Base-by-base conservation (phyloP, 495 filamentous ascomycete genomes). In the Annulohypoxylon stygium region DNA sequence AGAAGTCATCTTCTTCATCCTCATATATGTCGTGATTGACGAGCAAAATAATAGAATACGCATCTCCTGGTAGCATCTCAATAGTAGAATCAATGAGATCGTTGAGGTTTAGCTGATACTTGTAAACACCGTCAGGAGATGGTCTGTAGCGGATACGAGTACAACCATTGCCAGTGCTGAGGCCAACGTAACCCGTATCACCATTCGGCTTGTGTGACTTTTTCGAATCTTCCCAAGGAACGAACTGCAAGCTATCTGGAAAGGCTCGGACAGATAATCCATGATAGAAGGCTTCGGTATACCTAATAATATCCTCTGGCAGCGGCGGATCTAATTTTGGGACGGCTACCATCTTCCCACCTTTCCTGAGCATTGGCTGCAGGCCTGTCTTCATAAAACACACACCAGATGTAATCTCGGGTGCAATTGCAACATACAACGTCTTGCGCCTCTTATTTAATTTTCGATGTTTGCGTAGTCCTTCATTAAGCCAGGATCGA, bases 21-120 rank as follows among this genome's bases (percentile, higher is more conserved):
- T 92, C 89, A 76, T 88, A 92, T 43, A 92, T 75, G 74, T 93
- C 91, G 18, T 90, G 87, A 16, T 89, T 73, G 0, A 88, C 78
- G 4, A 92, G 71, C 58, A 93, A 65, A 5, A 90, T 65, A 3
- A 92, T 67, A 0, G 89, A 82, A 64, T 90, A 90, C 3, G 90
- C 90, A 79, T 92, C 88, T 2, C 77, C 63, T 0, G 89, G 89
- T 0, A 93, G 73, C 14, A 87, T 81, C 23, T 78, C 79, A 11
- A 89, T 86, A 4, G 85, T 86, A 0, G 81, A 85, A 69, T 92
- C 90, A 0, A 92, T 83, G 9, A 92, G 79, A 74, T 93, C 90
- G 70, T 88, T 80, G 1, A 93, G 81, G 70, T 91, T 89, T 2
- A 93, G 73, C 70, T 93, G 89, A 12, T 78, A 75, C 11, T 75